Conservation (phyloP, 495 filamentous ascomycete genomes). For the Aspergillus haitiensis region DNA sequence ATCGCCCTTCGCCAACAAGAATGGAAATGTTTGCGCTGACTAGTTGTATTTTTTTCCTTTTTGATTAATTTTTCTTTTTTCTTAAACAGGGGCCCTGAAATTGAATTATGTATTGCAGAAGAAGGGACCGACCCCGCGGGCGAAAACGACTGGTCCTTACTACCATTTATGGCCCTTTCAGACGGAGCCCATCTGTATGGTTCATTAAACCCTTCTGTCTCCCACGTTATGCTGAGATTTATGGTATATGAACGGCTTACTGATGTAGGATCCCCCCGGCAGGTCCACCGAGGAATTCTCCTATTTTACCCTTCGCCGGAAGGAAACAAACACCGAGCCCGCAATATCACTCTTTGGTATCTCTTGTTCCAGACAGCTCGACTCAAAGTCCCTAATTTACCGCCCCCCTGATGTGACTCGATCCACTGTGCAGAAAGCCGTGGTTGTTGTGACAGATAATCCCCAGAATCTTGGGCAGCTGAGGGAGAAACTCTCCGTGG, state of each 20-base stretch:
- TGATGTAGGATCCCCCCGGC: conserved; percentile 7
- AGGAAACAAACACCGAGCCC: conserved; percentile 55
- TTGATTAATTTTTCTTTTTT: conserved; percentile 9
- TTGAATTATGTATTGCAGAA: conserved; percentile 85
- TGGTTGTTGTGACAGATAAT: conserved; percentile 93
- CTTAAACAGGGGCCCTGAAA: conserved; percentile 76
- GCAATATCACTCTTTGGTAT: conserved; percentile 93
- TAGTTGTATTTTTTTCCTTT: conserved; percentile 11
- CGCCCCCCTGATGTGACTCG: conserved; percentile 87
- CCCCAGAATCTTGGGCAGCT: conserved; percentile 78
- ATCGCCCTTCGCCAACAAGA: background rate
- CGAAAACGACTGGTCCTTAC: conserved; percentile 87
- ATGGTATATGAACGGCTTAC: conserved; percentile 4
- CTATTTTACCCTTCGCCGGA: conserved; percentile 89
- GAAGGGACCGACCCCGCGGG: conserved; percentile 76
- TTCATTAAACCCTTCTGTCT: conserved; percentile 6
- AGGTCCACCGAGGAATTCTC: conserved; percentile 93
- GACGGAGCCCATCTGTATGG: conserved; percentile 92
- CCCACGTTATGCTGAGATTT: background rate
- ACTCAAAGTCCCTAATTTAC: conserved; percentile 71
- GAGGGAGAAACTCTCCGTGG: conserved; percentile 79
- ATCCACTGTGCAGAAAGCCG: conserved; percentile 95
- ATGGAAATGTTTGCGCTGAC: background rate
- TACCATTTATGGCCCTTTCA: conserved; percentile 97
- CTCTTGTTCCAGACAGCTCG: conserved; percentile 88